Conservation (phyloP, 176 grass and related monocot species). For the Oryza meyeriana region DNA sequence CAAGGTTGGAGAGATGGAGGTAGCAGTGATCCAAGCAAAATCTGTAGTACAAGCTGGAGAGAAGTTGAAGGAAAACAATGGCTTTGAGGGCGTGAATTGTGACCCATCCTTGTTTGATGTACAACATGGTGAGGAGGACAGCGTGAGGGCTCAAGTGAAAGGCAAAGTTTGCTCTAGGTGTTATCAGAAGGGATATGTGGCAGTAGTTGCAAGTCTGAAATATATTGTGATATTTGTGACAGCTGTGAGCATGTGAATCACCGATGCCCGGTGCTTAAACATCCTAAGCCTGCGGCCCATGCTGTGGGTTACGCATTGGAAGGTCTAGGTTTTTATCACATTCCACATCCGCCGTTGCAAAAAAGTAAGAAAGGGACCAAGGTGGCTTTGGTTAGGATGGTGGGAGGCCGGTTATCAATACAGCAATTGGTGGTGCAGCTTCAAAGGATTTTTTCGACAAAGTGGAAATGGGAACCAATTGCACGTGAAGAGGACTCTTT, state of each 20-base stretch:
- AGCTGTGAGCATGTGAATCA: background rate
- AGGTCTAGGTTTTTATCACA: background rate
- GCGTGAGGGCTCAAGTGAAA: no score
- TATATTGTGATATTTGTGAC: background rate
- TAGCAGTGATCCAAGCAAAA: no score
- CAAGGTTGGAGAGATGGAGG: no score
- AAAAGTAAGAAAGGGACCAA: background rate
- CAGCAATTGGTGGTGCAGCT: background rate
- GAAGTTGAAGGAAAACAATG: no score
- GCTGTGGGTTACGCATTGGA: background rate
- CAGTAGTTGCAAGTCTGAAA: background rate
- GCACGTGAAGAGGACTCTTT: background rate
- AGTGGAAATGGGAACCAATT: background rate
- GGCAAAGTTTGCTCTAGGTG: no score
- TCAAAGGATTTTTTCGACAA: background rate
- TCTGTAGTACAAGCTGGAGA: no score
- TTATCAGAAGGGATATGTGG: background rate
- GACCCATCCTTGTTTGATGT: no score
- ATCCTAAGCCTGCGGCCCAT: background rate
- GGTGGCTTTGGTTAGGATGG: background rate
- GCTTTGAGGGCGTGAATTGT: no score
- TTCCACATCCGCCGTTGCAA: background rate
- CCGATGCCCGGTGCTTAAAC: no score
- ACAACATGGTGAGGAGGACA: no score
- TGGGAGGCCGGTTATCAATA: background rate